phyloP scores from a whole-genome alignment of 2,329 filamentous ascomycete genomes.

The Fusarium piperis region DNA sequence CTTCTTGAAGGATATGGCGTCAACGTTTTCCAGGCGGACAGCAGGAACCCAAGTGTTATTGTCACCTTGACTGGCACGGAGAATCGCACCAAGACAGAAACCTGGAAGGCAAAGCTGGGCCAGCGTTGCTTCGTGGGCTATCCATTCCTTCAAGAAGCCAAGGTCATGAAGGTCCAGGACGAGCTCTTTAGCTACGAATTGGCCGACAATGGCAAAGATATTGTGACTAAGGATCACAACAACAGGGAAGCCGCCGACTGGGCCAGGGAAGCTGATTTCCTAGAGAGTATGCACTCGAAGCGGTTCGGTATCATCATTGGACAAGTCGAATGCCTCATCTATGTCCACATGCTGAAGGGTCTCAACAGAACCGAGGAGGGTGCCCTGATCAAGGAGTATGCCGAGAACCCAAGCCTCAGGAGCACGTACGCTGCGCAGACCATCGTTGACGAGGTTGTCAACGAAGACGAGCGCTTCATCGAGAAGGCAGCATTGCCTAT shows the following conservation, averaged over 20 bases:
- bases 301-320: slow-evolving; percentile 89
- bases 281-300: slow-evolving; percentile 91
- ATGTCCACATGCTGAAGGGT: slow-evolving; percentile 94
- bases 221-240: slow-evolving; percentile 76
- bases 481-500: slow-evolving; percentile 89
- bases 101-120: slow-evolving; percentile 82
- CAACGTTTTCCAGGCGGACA: slow-evolving; percentile 94
- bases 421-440: slow-evolving; percentile 91
- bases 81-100: slow-evolving; percentile 72
- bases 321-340: slow-evolving; percentile 85
- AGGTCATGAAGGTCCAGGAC: slow-evolving; percentile 88
- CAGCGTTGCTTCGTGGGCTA: slow-evolving; percentile 91
- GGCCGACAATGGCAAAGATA: slow-evolving; percentile 69
- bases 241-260: slow-evolving; percentile 83
- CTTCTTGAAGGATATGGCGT: slow-evolving; percentile 81
- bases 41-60: slow-evolving; percentile 95
- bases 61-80: slow-evolving; percentile 84
- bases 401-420: slow-evolving; percentile 83
- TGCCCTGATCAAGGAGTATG: slow-evolving; percentile 92
- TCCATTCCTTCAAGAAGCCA: slow-evolving; percentile 94
- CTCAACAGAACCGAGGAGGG: slow-evolving; percentile 90
- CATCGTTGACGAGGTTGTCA: slow-evolving; percentile 88
- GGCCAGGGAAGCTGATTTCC: slow-evolving; percentile 82
- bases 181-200: slow-evolving; percentile 91
- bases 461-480: slow-evolving; percentile 91